Conservation (phyloP, 208 protist species). For the Wallacemonas sp. region DNA sequence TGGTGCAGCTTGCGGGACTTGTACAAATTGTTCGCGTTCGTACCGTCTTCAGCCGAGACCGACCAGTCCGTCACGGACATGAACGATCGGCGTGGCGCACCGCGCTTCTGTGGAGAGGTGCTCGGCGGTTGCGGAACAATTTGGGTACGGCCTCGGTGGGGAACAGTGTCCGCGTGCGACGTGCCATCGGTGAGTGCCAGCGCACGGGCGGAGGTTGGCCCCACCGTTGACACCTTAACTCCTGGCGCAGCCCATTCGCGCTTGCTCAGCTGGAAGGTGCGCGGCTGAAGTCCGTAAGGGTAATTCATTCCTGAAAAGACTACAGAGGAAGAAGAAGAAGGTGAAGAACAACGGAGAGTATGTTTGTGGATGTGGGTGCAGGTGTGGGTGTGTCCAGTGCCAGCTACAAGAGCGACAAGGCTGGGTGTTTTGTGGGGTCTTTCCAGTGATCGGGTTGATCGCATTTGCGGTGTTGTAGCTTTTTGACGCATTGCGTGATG, state of each 20-base stretch:
- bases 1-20: slow-evolving; percentile 15
- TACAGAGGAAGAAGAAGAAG: slow-evolving; percentile 1
- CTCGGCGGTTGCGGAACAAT: background rate
- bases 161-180: background rate
- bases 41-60: background rate
- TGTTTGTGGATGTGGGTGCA: background rate
- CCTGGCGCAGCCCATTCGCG: slow-evolving; percentile 5
- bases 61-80: slow-evolving; percentile 4
- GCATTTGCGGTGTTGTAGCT: background rate
- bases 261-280: slow-evolving; percentile 6
- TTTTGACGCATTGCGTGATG: no score
- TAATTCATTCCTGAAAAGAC: slow-evolving; percentile 16
- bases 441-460: no score
- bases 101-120: background rate
- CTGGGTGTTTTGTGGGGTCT: no score
- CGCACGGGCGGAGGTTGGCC: background rate
- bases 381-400: background rate
- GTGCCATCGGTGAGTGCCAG: background rate
- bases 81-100: background rate
- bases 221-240: background rate
- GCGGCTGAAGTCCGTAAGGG: slow-evolving; percentile 16
- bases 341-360: background rate
- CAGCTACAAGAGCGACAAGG: no score
- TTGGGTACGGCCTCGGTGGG: background rate
- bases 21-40: slow-evolving; percentile 5